Base-by-base conservation (phyloP, 2,329 filamentous ascomycete genomes). In the Cladophialophora psammophila region DNA sequence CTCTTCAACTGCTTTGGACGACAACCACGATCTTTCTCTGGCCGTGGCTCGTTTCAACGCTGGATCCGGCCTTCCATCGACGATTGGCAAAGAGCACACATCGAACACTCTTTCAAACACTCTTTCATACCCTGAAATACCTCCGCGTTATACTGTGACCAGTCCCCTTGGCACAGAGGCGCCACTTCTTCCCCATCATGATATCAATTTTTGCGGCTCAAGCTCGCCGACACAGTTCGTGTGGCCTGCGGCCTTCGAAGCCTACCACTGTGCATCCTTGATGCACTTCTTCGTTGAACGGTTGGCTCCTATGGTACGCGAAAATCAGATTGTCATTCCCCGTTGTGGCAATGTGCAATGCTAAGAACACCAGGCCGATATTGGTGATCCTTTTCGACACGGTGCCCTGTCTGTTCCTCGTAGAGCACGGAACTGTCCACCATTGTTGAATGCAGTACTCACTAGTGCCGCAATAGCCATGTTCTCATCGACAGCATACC, bases 281-380 rank as follows among this genome's bases (percentile, higher is more conserved):
- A 42, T 42, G 40, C 40, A 42, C n/a, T 42, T 42, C 40, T 42
- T 42, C n/a, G n/a, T 42, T 42, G 40, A 42, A n/a, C 10, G n/a
- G 40, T 12, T 42, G n/a, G n/a, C 40, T 2, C 40, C 40, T 12
- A 12, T 42, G 12, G 40, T 42, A 26, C 3, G 26, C 26, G 26
- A 26, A 26, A 26, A 26, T 26, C 26, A 26, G 3, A 42, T 42
- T 42, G 40, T 4, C n/a, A 42, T 42, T n/a, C 40, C 40, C n/a
- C 40, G 2, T 42, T n/a, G n/a, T 42, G 40, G 40, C 10, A 12
- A 42, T 26, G 26, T 26, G 26, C 26, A 42, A 42, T 42, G 40
- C 40, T 42, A 42, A 42, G 12, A 42, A 12, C 12, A 4, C n/a
- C 40, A 42, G 40, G 40, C 40, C n/a, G 40, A 42, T 42, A 42